Base-by-base conservation (phyloP, 1,284 basidiomycete species). In the Omphalotus olearius region DNA sequence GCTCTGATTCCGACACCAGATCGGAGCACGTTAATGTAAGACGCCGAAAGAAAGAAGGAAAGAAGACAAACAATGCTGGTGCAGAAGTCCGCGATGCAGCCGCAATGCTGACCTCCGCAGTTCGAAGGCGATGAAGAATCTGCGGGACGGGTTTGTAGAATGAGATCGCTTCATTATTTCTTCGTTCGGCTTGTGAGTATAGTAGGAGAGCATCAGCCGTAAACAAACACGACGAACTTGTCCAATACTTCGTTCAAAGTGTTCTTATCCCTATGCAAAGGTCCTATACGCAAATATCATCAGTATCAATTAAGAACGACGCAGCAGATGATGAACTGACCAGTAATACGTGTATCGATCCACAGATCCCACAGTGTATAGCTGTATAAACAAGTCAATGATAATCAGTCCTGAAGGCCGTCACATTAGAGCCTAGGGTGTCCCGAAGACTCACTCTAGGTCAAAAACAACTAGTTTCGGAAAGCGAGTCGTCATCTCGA, bases 311-410 rank as follows among this genome's bases (percentile, higher is more conserved):
- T 30, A 55, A 43, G 25, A 20, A 44, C 28, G 23, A 28, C 28
- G 42, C n/a, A 30, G 28, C 16, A 18, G 47, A 11, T 56, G n/a
- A 16, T 9, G 16, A 10, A 59, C 64, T 11, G 58, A 75, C 80
- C 75, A 51, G 72, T 69, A 50, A 83, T 71, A 63, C 88, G 80
- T n/a, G 79, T 83, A 63, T 91, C 88, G 40, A 92, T 84, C 88
- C 89, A 93, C 6, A 93, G 71, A 54, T 85, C 79, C 90, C 91
- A 93, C 1, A 93, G 71, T 0, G 90, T 93, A 64, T 88, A 92
- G 62, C 88, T 89, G 61, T 17, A 35, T 39, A 59, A 47, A 53
- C 44, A 26, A 49, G 30, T 56, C 38, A 56, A n/a, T 6, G 36
- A n/a, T 10, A 45, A 16, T 6, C 14, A n/a, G 56, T 42, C 23